Evolutionary conservation across 2,329 filamentous ascomycete species (phyloP), one percentile per base, ranked within the genome.

Genomic region (Neofusicoccum cordaticola): DNA sequence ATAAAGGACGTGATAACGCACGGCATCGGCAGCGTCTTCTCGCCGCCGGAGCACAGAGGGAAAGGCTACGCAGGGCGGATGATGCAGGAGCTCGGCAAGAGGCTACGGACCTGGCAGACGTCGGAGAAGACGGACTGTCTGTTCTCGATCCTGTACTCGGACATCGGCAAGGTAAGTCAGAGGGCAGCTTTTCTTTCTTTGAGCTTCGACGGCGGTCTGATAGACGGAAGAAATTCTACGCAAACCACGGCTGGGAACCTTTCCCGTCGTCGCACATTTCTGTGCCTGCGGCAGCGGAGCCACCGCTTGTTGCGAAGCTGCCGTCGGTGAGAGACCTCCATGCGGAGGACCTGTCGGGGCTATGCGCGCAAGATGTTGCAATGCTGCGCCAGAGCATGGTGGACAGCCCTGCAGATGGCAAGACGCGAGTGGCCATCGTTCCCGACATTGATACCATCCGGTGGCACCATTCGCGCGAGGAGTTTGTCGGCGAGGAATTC

Each of bases 381-480:
- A 79, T 87, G 27, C 76, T 97, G 63, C 83, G 84, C 11, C 73
- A 76, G 12, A 80, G 81, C 9, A 79, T 92, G n/a, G 68, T 77
- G 19, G 69, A 69, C 67, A 70, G 70, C 71, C 71, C 73, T 71
- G 70, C 71, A 74, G 71, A 71, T 68, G 72, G 78, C 65, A 80
- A 82, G 68, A 84, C 81, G 13, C 57, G 52, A 34, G 84, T 95
- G 45, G 90, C 91, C 45, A 79, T 93, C 67, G 69, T 87, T 53
- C 91, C 92, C 0, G 86, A 92, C 70, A 76, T 85, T 66, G 85
- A 89, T 64, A 86, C 87, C 6, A 84, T 93, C 69, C 78, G 84
- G 66, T 96, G 92, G 92, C 89, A 94, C 75, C 86, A 92, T 74
- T 86, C 88, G 65, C 87, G 94, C 56, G 92, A 97, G 77, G 88